Evolutionary conservation across 495 filamentous ascomycete species (phyloP).

Genomic region (Oleoguttula mirabilis): DNA sequence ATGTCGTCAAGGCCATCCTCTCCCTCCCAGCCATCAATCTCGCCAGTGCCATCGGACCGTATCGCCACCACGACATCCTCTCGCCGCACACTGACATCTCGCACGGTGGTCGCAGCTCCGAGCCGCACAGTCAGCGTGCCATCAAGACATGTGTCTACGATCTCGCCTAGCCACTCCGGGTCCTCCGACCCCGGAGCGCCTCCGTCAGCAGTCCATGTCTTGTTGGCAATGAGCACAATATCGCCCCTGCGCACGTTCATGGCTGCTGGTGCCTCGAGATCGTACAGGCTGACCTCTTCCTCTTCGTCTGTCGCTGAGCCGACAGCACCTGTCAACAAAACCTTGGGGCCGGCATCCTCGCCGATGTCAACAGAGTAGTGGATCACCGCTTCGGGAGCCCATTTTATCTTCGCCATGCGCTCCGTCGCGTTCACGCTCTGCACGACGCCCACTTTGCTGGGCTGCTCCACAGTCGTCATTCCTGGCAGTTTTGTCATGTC

Average conservation of each 20-base stretch:
- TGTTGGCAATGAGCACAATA: slow-evolving; percentile 35
- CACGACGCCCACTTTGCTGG: slow-evolving; percentile 44
- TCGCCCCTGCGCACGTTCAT: slow-evolving; percentile 37
- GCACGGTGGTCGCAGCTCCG: slow-evolving; percentile 34
- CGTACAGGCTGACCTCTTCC: slow-evolving; percentile 48
- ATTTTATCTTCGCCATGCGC: slow-evolving; percentile 42
- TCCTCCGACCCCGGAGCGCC: neutral
- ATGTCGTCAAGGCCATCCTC: slow-evolving; percentile 1
- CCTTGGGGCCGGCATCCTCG: slow-evolving; percentile 24
- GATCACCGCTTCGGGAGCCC: slow-evolving; percentile 38
- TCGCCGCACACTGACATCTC: slow-evolving; percentile 37
- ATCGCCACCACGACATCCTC: slow-evolving; percentile 34
- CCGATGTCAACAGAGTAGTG: slow-evolving; percentile 25
- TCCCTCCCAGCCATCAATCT: slow-evolving; percentile 8
- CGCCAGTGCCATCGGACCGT: slow-evolving; percentile 15
- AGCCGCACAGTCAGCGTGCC: slow-evolving; percentile 44
- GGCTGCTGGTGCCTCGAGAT: slow-evolving; percentile 36
- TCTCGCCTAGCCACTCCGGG: slow-evolving; percentile 43
- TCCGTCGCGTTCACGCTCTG: slow-evolving; percentile 43
- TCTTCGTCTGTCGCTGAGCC: slow-evolving; percentile 33
- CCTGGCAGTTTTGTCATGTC: slow-evolving; percentile 22
- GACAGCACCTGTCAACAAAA: slow-evolving; percentile 27
- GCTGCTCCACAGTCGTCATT: slow-evolving; percentile 18
- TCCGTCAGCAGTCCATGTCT: neutral
- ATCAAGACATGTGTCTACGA: slow-evolving; percentile 42